These are phyloP conservation scores for Vicia sativa DNA, from an alignment of 306 rosid species.

Conservation along the genomic window DNA sequence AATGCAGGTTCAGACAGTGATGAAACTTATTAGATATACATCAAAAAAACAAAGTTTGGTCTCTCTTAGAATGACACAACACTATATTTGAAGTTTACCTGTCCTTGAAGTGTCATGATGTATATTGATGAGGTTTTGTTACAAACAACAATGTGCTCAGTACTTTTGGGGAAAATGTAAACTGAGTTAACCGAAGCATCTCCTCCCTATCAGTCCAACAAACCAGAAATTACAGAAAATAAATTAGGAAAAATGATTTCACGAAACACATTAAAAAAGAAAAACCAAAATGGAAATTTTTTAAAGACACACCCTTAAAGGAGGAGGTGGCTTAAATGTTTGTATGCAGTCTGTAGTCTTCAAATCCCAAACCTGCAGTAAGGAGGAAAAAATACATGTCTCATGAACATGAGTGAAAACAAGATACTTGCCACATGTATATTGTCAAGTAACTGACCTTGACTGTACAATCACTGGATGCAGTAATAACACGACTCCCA, in stretches of 20 bases:
- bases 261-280: conserved; percentile 19
- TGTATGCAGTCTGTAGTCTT: conserved; percentile 87
- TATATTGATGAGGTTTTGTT: conserved; percentile 95
- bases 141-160: conserved; percentile 87
- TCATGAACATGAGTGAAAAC: conserved; percentile 9
- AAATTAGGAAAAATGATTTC: conserved; percentile 21
- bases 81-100: conserved; percentile 80
- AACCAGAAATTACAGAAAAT: conserved; percentile 38
- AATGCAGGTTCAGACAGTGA: too few relatives aligned
- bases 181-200: conserved; percentile 98
- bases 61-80: too few relatives aligned
- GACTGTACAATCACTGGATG: conserved; percentile 97
- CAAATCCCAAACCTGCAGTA: conserved; percentile 87
- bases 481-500: conserved; percentile 87
- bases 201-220: conserved; percentile 71
- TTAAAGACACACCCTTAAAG: conserved; percentile 64
- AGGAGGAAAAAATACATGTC: conserved; percentile 20
- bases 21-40: too few relatives aligned
- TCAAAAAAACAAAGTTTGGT: too few relatives aligned
- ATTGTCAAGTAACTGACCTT: conserved; percentile 58
- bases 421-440: conserved; percentile 1
- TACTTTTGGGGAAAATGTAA: conserved; percentile 85
- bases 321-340: conserved; percentile 99
- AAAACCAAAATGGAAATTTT: conserved; percentile 12
- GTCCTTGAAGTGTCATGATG: conserved; percentile 99